A percentile compares a stretch with the other conserved stretches of the same genome.
Evolutionary conservation across 345 rosid genomes (phyloP).

Genomic region (Litchi chinensis): DNA sequence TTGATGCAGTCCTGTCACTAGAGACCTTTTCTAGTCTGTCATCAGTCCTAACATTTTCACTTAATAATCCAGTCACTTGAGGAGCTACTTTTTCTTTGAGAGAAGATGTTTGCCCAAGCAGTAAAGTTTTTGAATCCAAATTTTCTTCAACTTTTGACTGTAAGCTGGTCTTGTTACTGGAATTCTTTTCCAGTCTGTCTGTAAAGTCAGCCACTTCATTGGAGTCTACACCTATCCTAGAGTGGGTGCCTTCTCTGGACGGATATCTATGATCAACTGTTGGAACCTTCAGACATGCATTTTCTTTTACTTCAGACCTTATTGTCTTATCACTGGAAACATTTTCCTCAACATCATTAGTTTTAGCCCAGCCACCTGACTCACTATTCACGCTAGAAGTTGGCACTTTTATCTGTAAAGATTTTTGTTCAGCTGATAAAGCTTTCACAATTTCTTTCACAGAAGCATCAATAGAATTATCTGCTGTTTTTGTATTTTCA

Average conservation of each 20-base stretch:
- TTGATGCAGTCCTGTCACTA: slow-evolving; percentile 13
- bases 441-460: slow-evolving; percentile 17
- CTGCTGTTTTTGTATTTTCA: slow-evolving; percentile 26
- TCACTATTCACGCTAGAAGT: slow-evolving; percentile 1
- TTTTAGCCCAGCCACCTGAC: slow-evolving; percentile 9
- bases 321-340: slow-evolving; percentile 2
- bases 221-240: background rate
- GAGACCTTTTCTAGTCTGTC: background rate
- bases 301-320: slow-evolving; percentile 17
- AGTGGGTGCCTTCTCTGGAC: background rate
- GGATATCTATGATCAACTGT: slow-evolving; percentile 7
- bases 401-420: background rate
- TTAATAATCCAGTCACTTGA: background rate
- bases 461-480: slow-evolving; percentile 25
- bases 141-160: slow-evolving; percentile 21
- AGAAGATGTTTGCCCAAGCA: slow-evolving; percentile 23
- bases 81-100: slow-evolving; percentile 28
- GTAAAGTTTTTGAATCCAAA: slow-evolving; percentile 14
- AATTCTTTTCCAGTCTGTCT: slow-evolving; percentile 19
- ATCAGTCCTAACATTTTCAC: slow-evolving; percentile 9
- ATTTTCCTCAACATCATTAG: slow-evolving; percentile 18
- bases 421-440: slow-evolving; percentile 15
- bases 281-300: background rate
- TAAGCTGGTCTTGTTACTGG: slow-evolving; percentile 1
- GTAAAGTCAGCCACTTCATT: background rate